phyloP scores from a whole-genome alignment of 2,329 filamentous ascomycete genomes.

The Dendrostoma leiphaemia region DNA sequence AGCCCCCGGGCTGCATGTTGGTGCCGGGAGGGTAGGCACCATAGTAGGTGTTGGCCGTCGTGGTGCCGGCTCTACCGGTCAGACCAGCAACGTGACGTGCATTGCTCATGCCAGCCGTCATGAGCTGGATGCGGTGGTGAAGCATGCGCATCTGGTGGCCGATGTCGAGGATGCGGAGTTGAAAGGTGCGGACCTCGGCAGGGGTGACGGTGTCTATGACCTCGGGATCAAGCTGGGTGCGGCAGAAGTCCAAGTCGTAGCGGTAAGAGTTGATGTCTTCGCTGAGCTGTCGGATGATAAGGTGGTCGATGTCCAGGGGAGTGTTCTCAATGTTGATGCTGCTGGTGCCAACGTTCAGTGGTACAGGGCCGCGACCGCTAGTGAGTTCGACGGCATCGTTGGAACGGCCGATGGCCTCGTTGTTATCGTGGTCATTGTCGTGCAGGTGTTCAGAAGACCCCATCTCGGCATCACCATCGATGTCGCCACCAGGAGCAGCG shows the following conservation, averaged over 20 bases:
- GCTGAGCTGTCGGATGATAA: conserved; percentile 34
- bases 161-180: conserved; percentile 41
- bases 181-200: conserved; percentile 38
- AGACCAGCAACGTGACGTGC: not conserved
- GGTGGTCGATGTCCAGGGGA: conserved; percentile 26
- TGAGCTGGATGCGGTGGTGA: conserved; percentile 38
- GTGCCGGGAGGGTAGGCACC: not conserved
- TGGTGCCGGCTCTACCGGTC: not conserved
- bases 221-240: conserved; percentile 28
- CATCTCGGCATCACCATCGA: conserved; percentile 4
- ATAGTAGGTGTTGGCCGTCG: not conserved
- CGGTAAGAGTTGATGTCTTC: conserved; percentile 42
- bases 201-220: conserved; percentile 33
- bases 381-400: not conserved
- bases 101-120: conserved; percentile 32
- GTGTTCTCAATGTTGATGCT: conserved; percentile 12
- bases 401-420: not conserved
- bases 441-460: too few species aligned
- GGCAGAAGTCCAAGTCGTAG: conserved; percentile 42
- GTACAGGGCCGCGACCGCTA: not conserved
- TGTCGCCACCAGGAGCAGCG: not conserved
- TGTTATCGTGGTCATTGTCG: not conserved
- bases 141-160: conserved; percentile 42
- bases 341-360: not conserved
- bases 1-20: not conserved